Percentiles rank a stretch among this genome's conserved stretches.
phyloP scores from a whole-genome alignment of 139 green algal genomes.

The Chlorokybus atmophyticus region DNA sequence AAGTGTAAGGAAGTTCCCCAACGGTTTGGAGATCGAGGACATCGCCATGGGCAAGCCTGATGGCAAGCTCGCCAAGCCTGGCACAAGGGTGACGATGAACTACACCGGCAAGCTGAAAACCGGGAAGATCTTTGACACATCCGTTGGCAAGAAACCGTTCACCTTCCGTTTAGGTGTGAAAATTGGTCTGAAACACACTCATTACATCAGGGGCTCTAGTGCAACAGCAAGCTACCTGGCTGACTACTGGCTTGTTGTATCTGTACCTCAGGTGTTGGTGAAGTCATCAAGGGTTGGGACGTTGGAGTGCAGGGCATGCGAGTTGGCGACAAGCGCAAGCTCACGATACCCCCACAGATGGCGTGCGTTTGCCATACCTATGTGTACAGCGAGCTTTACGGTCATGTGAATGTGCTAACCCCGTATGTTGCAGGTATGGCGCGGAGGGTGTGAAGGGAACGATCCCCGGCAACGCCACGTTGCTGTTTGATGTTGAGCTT shows the following conservation, averaged over 20 bases:
- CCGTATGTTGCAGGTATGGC: too few relatives aligned
- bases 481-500: too few relatives aligned
- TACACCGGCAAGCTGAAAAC: conserved; percentile 68
- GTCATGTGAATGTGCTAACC: too few relatives aligned
- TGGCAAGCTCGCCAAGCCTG: conserved; percentile 58
- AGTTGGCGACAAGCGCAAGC: conserved; percentile 28
- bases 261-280: neutral
- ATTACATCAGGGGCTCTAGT: conserved; percentile 2
- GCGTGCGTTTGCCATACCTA: neutral
- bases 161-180: conserved; percentile 63
- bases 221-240: neutral
- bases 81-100: conserved; percentile 40
- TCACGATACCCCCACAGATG: conserved; percentile 21
- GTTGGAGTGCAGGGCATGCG: too few relatives aligned
- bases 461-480: too few relatives aligned
- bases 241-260: neutral
- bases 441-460: too few relatives aligned
- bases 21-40: conserved; percentile 56
- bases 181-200: conserved; percentile 31
- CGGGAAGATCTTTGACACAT: conserved; percentile 81
- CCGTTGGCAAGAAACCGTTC: conserved; percentile 56
- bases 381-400: too few relatives aligned
- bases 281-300: neutral
- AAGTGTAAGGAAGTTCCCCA: conserved; percentile 7
- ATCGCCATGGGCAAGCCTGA: conserved; percentile 41